Base-by-base conservation (phyloP, 2,329 filamentous ascomycete genomes). In the Colletotrichum falcatum region DNA sequence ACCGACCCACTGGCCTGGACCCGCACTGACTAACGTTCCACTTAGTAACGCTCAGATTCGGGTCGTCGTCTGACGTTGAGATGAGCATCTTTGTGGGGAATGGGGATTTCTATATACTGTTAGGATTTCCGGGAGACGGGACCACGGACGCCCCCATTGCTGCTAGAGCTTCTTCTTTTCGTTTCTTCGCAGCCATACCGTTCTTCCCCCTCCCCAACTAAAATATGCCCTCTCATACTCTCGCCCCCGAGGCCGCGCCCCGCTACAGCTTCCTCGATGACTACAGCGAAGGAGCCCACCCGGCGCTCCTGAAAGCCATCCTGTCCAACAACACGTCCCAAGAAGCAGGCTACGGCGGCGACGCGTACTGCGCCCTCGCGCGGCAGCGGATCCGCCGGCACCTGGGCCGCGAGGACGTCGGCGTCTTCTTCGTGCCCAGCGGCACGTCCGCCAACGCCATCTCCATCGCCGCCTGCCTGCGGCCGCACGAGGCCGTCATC, bases 381-480 rank as follows among this genome's bases (percentile, higher is more conserved):
- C 77, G 83, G 1, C 76, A 79, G 53, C 75, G 81, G 37, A 85
- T 87, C 59, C 35, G 67, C 18, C 67, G 53, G 12, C 64, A 54
- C 23, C 37, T 70, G 16, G 64, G 63, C 12, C 79, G 82, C 26
- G 74, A 78, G 9, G 81, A 84, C 30, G 83, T 84, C 0, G 83
- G 82, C 54, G 80, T 87, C 65, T 85, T 85, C 74, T 87, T 87
- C 61, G 85, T 87, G 0, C 84, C 85, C 1, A 86, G 83, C 64
- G 85, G 85, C 16, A 87, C 85, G 0, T 84, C 84, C 0, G 85
- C 85, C 39, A 87, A 87, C 64, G 80, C 84, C 46, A 86, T 87
- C 62, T 85, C 83, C 53, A 87, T 87, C 54, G 84, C 84, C 0
- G 84, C 84, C 11, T 87, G 85, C 48, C 77, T 87, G 7, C 81